Evolutionary conservation across 2,329 filamentous ascomycete species (phyloP).

Genomic region (Hypoxylon sp.): DNA sequence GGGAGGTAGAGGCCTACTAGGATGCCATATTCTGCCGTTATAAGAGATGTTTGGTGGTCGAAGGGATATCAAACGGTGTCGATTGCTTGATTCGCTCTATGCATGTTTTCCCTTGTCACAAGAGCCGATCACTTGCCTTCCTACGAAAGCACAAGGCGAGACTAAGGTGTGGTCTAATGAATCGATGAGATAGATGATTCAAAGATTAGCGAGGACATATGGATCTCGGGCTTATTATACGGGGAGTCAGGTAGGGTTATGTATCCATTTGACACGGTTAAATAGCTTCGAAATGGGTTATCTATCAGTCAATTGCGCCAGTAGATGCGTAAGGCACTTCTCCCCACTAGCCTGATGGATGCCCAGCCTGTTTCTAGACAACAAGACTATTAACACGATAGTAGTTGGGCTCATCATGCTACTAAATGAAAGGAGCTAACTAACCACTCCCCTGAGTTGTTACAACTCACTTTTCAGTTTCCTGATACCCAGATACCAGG

Average conservation of each 20-base stretch:
- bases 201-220: conserved; percentile 10
- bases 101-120: neutral
- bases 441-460: conserved; percentile 2
- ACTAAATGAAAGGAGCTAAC: conserved; percentile 10
- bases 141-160: neutral
- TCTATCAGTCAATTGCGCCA: conserved; percentile 3
- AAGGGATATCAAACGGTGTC: neutral
- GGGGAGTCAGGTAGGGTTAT: conserved; percentile 4
- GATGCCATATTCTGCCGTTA: conserved; percentile 89
- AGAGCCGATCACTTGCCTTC: neutral
- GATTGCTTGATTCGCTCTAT: conserved; percentile 1
- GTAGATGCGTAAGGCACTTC: conserved; percentile 16
- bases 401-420: conserved; percentile 25
- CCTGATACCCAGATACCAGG: conserved; percentile 14
- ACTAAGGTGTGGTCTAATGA: neutral
- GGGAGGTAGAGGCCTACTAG: conserved; percentile 91
- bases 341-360: conserved; percentile 34
- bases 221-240: neutral
- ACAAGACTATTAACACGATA: conserved; percentile 3
- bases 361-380: conserved; percentile 23
- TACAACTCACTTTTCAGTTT: conserved; percentile 3
- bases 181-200: conserved; percentile 14
- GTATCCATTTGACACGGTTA: conserved; percentile 9
- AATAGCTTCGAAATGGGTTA: conserved; percentile 14
- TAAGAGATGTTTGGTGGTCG: conserved; percentile 58